Evolutionary conservation across 75 land plant species (phyloP).

Genomic region (Sequoiadendron giganteum): DNA sequence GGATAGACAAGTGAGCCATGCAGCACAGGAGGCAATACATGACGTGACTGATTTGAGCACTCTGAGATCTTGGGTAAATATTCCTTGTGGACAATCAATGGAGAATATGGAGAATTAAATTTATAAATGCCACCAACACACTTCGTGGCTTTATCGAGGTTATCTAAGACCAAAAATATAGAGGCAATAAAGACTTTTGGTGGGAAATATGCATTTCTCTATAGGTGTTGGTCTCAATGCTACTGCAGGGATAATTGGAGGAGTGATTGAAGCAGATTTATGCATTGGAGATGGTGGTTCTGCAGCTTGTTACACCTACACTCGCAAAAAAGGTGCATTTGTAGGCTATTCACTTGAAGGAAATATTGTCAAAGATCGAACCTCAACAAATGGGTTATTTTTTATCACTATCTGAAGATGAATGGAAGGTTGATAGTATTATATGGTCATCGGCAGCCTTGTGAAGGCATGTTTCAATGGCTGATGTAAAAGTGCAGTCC

Average conservation of each 20-base stretch:
- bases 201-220: slow-evolving; percentile 78
- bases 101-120: slow-evolving; percentile 98
- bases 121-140: slow-evolving; percentile 93
- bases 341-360: slow-evolving; percentile 88
- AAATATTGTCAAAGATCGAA: slow-evolving; percentile 73
- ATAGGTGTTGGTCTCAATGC: slow-evolving; percentile 92
- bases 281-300: slow-evolving; percentile 88
- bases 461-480: no score
- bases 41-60: slow-evolving; percentile 93
- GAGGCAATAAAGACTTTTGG: slow-evolving; percentile 84
- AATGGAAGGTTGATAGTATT: no score
- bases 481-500: no score
- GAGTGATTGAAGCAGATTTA: slow-evolving; percentile 85
- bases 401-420: no score
- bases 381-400: slow-evolving; percentile 57
- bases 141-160: slow-evolving; percentile 65
- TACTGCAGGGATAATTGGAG: slow-evolving; percentile 83
- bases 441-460: no score
- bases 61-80: slow-evolving; percentile 91
- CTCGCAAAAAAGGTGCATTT: slow-evolving; percentile 98
- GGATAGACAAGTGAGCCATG: slow-evolving; percentile 86
- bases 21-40: slow-evolving; percentile 82
- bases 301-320: slow-evolving; percentile 96
- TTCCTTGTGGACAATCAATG: slow-evolving; percentile 88
- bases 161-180: slow-evolving; percentile 57